Evolutionary conservation across 2,329 filamentous ascomycete genomes (phyloP), one percentile per base, ranked within the genome.

Genomic region (Salinomyces thailandicus): DNA sequence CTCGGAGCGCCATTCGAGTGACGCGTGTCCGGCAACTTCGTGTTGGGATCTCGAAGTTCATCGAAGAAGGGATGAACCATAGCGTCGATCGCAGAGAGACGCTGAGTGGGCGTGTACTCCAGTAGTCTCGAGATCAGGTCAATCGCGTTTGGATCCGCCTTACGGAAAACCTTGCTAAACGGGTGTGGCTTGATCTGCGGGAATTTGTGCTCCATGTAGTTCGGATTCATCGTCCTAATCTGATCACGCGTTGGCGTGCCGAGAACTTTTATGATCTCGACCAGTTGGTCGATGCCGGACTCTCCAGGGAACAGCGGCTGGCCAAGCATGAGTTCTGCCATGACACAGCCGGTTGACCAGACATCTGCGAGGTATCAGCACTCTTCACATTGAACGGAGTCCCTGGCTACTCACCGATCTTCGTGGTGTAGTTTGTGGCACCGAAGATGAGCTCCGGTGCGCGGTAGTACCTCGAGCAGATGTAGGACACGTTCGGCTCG

Each of bases 201-300:
- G 66, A 98, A 98, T 69, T 96, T 96, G 70, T 98, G 91, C 68
- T 98, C 91, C 91, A 98, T 98, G 66, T 98, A 98, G 66, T 98
- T 98, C 41, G 91, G 91, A 65, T 98, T 98, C 91, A 98, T 98
- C 48, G 91, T 98, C 51, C 91, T 84, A 57, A 98, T 98, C 64
- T 98, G 91, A 62, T 98, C 91, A 47, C 91, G 77, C 22, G 91
- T 96, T 13, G 91, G 91, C 13, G 91, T 98, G 42, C 91, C 91
- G 43, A 98, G 70, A 36, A 98, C 89, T 68, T 98, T 98, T 73
- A 98, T 98, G 60, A 98, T 98, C 65, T 98, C 91, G 31, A 98
- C 91, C 33, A 98, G 71, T 62, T 98, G 91, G 60, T 98, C 91
- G 55, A 98, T 98, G 47, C 91, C 91, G 32, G 91, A 98, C 64